phyloP scores from a whole-genome alignment of 2,329 filamentous ascomycete genomes.

The Alternaria postmessia region DNA sequence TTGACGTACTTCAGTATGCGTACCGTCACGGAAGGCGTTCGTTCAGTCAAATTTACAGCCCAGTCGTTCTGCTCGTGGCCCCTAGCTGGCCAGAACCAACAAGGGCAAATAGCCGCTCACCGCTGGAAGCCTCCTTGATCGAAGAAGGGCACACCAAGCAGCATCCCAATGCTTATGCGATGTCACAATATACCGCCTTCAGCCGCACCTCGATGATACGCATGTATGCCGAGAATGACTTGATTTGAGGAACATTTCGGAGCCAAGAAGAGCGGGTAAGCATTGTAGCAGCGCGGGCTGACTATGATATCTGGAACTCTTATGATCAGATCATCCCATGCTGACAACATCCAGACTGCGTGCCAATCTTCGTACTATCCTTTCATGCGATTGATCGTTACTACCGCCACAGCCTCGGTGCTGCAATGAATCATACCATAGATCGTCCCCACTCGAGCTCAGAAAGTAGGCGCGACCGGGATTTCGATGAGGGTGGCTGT shows the following conservation, averaged over 20 bases:
- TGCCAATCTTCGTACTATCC: neutral
- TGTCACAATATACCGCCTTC: neutral
- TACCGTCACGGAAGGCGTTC: rapidly evolving
- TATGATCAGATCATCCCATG: neutral
- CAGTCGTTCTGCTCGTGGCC: neutral
- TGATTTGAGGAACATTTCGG: rapidly evolving
- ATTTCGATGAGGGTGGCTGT: neutral
- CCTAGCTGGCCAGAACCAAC: neutral
- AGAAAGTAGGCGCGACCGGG: neutral
- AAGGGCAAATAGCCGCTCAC: neutral
- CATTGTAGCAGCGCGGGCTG: neutral
- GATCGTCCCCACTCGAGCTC: rapidly evolving
- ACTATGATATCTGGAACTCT: neutral
- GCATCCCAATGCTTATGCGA: neutral
- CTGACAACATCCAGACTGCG: neutral
- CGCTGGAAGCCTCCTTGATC: rapidly evolving
- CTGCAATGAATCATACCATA: neutral
- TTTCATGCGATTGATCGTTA: rapidly evolving
- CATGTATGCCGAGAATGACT: no score
- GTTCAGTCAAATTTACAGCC: no score
- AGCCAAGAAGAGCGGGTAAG: neutral
- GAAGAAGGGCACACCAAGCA: neutral
- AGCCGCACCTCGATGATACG: neutral
- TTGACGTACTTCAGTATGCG: no score
- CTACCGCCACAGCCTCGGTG: no score